A percentile compares a stretch with the other conserved stretches of the same genome.
These are phyloP conservation scores for Phytophthora rubi DNA, from an alignment of 352 stramenopile species.

Conservation along the genomic window DNA sequence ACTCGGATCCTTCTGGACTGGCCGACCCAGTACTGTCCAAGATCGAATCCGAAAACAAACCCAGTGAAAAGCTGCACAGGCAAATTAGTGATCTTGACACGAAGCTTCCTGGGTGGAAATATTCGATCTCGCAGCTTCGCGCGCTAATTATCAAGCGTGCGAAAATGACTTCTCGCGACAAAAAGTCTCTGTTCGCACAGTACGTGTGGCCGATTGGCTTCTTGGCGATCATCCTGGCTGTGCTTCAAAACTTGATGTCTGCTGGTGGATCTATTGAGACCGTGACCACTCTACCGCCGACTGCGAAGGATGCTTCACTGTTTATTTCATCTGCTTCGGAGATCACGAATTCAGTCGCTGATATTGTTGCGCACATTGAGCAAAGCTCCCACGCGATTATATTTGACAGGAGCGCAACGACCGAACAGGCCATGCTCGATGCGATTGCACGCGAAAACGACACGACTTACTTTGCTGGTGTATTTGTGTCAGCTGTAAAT, in stretches of 20 bases:
- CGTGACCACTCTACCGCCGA: constrained; percentile 52
- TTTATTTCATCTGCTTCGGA: constrained; percentile 47
- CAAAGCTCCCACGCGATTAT: constrained; percentile 31
- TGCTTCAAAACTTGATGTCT: constrained; percentile 47
- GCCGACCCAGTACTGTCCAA: constrained; percentile 6
- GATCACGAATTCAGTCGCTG: constrained; percentile 29
- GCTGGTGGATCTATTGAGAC: constrained; percentile 47
- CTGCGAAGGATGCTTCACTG: constrained; percentile 46
- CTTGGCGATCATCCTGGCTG: constrained; percentile 61
- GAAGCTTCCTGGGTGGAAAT: constrained; percentile 30
- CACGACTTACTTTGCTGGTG: constrained; percentile 63
- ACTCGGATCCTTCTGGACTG: constrained; percentile 4
- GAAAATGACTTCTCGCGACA: constrained; percentile 64
- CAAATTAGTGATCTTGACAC: constrained; percentile 16
- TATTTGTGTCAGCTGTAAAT: constrained; percentile 58
- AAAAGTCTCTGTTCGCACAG: constrained; percentile 65
- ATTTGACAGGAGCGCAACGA: constrained; percentile 36
- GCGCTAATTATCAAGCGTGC: constrained; percentile 64
- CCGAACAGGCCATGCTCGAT: constrained; percentile 49
- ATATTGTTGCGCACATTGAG: constrained; percentile 43
- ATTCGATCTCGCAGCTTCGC: constrained; percentile 51
- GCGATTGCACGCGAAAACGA: constrained; percentile 44
- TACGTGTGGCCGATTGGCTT: constrained; percentile 75
- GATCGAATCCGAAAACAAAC: constrained; percentile 13
- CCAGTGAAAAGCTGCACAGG: constrained; percentile 21